A percentile compares a stretch with the other conserved stretches of the same genome.
Conservation (phyloP, 345 rosid genomes). For the Moringa oleifera region DNA sequence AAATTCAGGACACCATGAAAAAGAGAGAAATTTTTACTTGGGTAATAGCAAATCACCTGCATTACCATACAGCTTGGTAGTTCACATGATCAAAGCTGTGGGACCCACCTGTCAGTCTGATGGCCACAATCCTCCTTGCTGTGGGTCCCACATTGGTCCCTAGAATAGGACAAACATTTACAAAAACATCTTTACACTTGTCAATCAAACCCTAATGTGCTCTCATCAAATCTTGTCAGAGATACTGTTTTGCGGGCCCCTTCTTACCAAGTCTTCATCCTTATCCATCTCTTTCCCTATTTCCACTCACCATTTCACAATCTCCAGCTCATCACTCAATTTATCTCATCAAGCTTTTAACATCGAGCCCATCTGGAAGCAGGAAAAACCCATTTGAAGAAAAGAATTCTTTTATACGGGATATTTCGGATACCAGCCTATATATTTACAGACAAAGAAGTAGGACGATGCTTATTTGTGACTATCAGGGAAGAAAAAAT, state of each 20-base stretch:
- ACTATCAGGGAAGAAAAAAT: background rate
- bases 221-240: constrained; percentile 8
- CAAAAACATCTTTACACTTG: constrained; percentile 10
- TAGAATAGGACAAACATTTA: constrained; percentile 16
- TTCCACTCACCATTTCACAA: constrained; percentile 19
- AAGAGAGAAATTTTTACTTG: no score
- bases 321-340: constrained; percentile 4
- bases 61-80: no score
- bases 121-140: background rate
- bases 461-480: no score
- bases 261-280: constrained; percentile 35
- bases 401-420: no score
- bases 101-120: constrained; percentile 15
- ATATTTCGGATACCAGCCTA: no score
- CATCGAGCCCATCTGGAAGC: constrained; percentile 8
- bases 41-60: no score
- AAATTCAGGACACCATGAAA: no score
- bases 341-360: background rate
- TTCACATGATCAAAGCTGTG: background rate
- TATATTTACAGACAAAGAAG: no score
- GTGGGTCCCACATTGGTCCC: constrained; percentile 15
- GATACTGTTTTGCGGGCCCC: constrained; percentile 33
- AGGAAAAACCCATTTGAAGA: constrained; percentile 1
- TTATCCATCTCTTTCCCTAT: constrained; percentile 34
- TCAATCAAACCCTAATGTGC: constrained; percentile 4